Base-by-base conservation (phyloP, 2,329 filamentous ascomycete genomes). In the Ploettnerulaceae sp. region DNA sequence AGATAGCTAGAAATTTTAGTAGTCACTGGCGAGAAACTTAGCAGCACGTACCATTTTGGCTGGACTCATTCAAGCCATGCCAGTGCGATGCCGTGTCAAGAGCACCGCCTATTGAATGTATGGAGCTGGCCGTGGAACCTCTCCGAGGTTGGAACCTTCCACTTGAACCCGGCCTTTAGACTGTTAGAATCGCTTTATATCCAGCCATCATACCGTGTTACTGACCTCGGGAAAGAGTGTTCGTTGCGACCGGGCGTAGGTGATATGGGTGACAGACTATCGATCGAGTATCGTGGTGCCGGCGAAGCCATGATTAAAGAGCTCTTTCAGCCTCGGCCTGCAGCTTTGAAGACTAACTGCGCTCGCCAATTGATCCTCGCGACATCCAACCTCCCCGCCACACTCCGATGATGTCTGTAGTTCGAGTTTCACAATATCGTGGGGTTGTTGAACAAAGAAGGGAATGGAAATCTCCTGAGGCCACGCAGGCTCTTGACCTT, bases 41-140 rank as follows among this genome's bases (percentile, higher is more conserved):
- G 17, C 8, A 20, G 6, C 7, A 45, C 64, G 65, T 65, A 86
- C 84, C 89, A 77, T 95, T 96, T 59, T 90, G 86, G 8, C 84
- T 81, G n/a, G 81, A 79, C 67, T 95, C 89, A 40, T 71, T 75
- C 58, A 83, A 73, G 12, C 82, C 75, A 50, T 75, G 66, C 66
- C 74, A 58, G 61, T 71, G 53, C 2, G 76, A 70, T n/a, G 79
- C 77, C 7, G 79, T 81, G 62, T 95, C 89, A 50, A 95, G 71
- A 26, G 80, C 76, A n/a, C 89, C 89, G 51, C 89, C 89, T 63
- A 95, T 81, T 24, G 90, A 96, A 63, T 84, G 81, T 57, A 91
- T 80, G 17, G 91, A 96, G 71, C 89, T 95, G 34, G 90, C 84
- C 20, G 82, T 86, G 45, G 93, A 97, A 52, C 81, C 86, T 66